These are phyloP conservation scores for Colletotrichum liriopes DNA, from an alignment of 2,329 filamentous ascomycete genomes.

Conservation along the genomic window DNA sequence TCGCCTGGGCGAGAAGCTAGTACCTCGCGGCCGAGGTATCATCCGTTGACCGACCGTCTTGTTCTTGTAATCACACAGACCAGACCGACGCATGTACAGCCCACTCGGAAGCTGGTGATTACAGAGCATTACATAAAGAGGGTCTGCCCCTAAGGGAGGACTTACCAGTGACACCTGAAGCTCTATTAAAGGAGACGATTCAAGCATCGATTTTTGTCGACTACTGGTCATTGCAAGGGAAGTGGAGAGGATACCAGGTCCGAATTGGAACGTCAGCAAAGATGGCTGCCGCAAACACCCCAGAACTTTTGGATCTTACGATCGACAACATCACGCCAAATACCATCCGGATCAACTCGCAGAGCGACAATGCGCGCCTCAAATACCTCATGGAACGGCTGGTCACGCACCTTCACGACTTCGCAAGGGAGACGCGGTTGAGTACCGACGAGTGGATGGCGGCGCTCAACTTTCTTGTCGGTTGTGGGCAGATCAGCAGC, in stretches of 20 bases:
- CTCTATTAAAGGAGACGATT: not conserved
- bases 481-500: conserved; percentile 77
- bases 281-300: conserved; percentile 46
- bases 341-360: conserved; percentile 78
- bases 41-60: not conserved
- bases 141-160: not conserved
- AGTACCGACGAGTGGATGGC: conserved; percentile 82
- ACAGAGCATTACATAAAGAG: conserved; percentile 44
- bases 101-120: conserved; percentile 37
- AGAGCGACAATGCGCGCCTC: conserved; percentile 72
- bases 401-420: conserved; percentile 82
- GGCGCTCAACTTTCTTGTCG: conserved; percentile 77
- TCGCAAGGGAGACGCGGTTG: conserved; percentile 81
- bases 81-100: not conserved
- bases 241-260: not conserved
- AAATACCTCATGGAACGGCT: conserved; percentile 80
- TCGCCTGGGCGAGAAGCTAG: not conserved
- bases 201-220: not conserved
- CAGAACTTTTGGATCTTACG: conserved; percentile 76
- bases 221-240: not conserved
- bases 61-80: not conserved
- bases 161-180: not conserved
- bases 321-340: conserved; percentile 84
- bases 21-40: not conserved
- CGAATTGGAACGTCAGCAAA: not conserved